Percentiles rank a stretch among this genome's conserved stretches.
These are phyloP conservation scores for Talaromyces sp. DNA, from an alignment of 2,329 filamentous ascomycete species.

Conservation along the genomic window DNA sequence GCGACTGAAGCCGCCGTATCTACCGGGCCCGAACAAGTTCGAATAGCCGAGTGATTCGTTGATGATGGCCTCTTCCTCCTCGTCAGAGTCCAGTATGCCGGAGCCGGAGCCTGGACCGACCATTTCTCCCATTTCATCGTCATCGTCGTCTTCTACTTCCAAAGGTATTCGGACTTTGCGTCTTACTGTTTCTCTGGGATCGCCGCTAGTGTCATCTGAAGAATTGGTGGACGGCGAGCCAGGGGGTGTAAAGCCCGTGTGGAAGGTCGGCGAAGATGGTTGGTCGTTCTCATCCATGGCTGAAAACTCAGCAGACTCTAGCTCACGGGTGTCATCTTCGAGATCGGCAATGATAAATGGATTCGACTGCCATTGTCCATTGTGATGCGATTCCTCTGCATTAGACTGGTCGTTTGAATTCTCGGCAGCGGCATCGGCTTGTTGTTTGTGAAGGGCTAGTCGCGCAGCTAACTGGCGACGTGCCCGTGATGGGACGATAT, in stretches of 20 bases:
- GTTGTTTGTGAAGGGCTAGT: slow-evolving; percentile 71
- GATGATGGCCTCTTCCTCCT: slow-evolving; percentile 52
- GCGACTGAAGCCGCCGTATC: slow-evolving; percentile 44
- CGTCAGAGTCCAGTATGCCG: slow-evolving; percentile 51
- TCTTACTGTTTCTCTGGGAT: slow-evolving; percentile 35
- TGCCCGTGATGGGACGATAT: slow-evolving; percentile 80
- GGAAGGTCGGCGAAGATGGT: slow-evolving; percentile 35
- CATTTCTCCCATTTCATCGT: slow-evolving; percentile 49
- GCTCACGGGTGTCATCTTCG: slow-evolving; percentile 34
- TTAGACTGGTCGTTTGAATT: slow-evolving; percentile 9
- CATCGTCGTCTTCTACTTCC: slow-evolving; percentile 54
- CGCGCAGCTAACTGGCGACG: slow-evolving; percentile 86
- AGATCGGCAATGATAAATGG: slow-evolving; percentile 39
- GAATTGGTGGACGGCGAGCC: slow-evolving; percentile 41
- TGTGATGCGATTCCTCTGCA: slow-evolving; percentile 6
- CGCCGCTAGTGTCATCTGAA: slow-evolving; percentile 41
- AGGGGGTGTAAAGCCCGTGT: slow-evolving; percentile 38
- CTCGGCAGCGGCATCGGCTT: slow-evolving; percentile 44
- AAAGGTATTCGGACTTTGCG: slow-evolving; percentile 52
- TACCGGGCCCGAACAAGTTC: slow-evolving; percentile 54
- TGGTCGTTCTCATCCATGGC: slow-evolving; percentile 25
- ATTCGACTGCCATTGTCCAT: slow-evolving; percentile 35
- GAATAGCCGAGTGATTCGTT: slow-evolving; percentile 69
- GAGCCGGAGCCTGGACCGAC: slow-evolving; percentile 38
- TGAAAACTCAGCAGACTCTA: slow-evolving; percentile 33